A percentile compares a stretch with the other conserved stretches of the same genome.
These are phyloP conservation scores for Capsicum pubescens DNA, from an alignment of 257 asterid species.

Conservation along the genomic window DNA sequence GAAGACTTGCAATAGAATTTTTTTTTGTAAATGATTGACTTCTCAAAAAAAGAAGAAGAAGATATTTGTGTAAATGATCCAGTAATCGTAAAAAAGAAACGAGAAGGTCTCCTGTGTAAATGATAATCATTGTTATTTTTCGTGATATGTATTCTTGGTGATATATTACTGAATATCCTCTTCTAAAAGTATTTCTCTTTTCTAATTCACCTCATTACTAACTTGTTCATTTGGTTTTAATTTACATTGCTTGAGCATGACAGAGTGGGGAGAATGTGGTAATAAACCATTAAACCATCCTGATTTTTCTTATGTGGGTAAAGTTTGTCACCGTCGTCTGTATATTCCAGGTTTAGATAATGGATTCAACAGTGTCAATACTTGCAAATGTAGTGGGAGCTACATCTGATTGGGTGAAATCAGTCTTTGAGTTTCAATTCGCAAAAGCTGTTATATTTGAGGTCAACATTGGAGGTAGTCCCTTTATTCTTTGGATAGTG, in stretches of 20 bases:
- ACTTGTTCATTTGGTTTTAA: background rate
- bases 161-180: background rate
- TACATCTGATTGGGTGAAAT: slow-evolving; percentile 69
- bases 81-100: background rate
- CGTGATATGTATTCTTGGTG: background rate
- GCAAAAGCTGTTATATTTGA: slow-evolving; percentile 87
- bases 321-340: background rate
- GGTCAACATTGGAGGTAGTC: slow-evolving; percentile 81
- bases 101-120: background rate
- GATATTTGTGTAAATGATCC: background rate
- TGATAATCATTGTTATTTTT: background rate
- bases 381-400: slow-evolving; percentile 56
- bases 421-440: slow-evolving; percentile 67
- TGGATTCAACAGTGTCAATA: slow-evolving; percentile 51
- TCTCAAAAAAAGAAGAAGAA: background rate
- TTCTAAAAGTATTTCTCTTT: background rate
- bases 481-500: background rate
- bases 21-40: background rate
- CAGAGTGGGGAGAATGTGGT: background rate
- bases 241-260: background rate
- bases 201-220: background rate
- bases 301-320: background rate
- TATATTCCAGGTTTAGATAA: slow-evolving; percentile 29
- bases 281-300: background rate
- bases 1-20: background rate